phyloP scores from a whole-genome alignment of 345 rosid species.

The Salix purpurea region DNA sequence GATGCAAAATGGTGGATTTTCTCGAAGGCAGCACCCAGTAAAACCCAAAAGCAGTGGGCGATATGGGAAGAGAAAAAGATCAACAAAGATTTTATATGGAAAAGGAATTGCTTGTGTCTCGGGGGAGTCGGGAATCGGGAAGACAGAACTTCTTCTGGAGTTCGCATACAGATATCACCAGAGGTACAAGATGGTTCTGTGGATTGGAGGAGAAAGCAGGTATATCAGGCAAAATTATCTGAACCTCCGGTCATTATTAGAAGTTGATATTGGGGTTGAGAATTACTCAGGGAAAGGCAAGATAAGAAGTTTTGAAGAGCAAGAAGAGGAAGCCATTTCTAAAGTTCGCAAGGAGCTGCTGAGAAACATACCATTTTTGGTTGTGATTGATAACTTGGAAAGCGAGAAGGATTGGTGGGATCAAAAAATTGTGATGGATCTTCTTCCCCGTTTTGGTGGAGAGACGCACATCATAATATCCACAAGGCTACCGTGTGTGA shows the following conservation, averaged over 20 bases:
- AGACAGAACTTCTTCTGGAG: constrained; percentile 94
- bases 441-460: constrained; percentile 92
- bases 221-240: constrained; percentile 81
- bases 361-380: constrained; percentile 86
- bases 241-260: constrained; percentile 71
- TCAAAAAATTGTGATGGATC: constrained; percentile 80
- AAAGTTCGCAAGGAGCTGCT: constrained; percentile 75
- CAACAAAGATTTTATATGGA: constrained; percentile 61
- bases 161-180: constrained; percentile 80
- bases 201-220: constrained; percentile 93
- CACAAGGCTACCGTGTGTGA: constrained; percentile 59
- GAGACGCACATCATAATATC: constrained; percentile 87
- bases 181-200: constrained; percentile 88
- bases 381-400: constrained; percentile 86
- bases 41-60: constrained; percentile 41
- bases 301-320: constrained; percentile 83
- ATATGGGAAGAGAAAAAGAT: constrained; percentile 55
- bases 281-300: constrained; percentile 49
- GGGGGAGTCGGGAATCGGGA: constrained; percentile 88
- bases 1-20: constrained; percentile 56
- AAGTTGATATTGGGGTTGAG: constrained; percentile 76
- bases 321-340: constrained; percentile 76
- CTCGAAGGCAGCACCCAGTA: constrained; percentile 27
- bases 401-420: constrained; percentile 99
- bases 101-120: constrained; percentile 89